Evolutionary conservation across 768 basidiomycete genomes (phyloP).

Genomic region (Ramaria sp.): DNA sequence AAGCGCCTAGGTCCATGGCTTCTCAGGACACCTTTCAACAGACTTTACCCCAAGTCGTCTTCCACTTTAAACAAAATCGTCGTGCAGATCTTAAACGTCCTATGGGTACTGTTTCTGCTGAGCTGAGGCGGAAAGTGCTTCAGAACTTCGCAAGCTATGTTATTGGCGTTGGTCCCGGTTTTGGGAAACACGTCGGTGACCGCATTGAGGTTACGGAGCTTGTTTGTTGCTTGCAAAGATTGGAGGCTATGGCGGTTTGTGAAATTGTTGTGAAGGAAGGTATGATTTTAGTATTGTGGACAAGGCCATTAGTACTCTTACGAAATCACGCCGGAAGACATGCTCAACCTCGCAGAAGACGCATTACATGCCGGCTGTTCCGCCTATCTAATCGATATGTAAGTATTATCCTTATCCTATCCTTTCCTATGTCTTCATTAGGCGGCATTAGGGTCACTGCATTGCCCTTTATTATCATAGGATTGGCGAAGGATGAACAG

Average conservation of each 20-base stretch:
- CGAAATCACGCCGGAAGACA: background rate
- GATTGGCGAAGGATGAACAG: background rate
- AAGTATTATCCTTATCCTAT: background rate
- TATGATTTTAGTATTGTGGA: background rate
- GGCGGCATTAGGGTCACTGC: background rate
- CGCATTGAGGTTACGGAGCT: background rate
- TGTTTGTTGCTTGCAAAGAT: background rate
- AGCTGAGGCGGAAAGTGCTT: background rate
- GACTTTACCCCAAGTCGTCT: too few species aligned
- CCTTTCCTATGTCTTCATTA: background rate
- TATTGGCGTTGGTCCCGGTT: background rate
- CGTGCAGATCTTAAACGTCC: too few species aligned
- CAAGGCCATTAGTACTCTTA: too few species aligned
- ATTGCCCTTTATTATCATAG: background rate
- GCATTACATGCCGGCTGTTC: background rate
- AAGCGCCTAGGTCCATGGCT: too few species aligned
- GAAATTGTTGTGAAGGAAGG: background rate
- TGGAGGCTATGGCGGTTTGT: background rate
- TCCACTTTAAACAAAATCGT: too few species aligned
- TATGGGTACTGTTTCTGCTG: background rate
- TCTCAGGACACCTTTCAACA: too few species aligned
- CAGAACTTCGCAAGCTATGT: background rate
- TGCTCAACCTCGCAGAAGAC: background rate
- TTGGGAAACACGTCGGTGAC: background rate
- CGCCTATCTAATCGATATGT: slow-evolving; percentile 2